Evolutionary conservation across 441 rosid species (phyloP).

Genomic region (Adansonia madagascariensis): DNA sequence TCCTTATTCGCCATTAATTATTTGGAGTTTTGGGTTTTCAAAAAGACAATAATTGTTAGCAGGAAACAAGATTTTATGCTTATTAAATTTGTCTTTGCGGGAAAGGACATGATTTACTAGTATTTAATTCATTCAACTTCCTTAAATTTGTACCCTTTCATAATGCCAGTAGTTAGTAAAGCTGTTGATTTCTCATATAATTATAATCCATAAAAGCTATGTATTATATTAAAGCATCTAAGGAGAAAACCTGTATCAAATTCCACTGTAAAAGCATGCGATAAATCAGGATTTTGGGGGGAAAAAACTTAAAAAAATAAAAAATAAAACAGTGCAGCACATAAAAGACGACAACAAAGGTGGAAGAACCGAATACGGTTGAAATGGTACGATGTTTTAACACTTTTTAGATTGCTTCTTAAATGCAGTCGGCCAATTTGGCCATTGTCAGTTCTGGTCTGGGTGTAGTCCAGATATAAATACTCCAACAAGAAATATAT

Average conservation of each 20-base stretch:
- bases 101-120: background rate
- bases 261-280: background rate
- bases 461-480: background rate
- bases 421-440: conserved; percentile 5
- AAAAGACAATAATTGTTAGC: background rate
- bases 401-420: background rate
- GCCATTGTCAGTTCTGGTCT: background rate
- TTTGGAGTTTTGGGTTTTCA: background rate
- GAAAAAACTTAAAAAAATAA: background rate
- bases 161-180: background rate
- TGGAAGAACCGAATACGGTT: background rate
- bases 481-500: background rate
- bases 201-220: background rate
- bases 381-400: conserved; percentile 9
- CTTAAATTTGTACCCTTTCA: background rate
- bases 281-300: background rate
- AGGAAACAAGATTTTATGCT: background rate
- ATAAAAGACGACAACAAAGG: conserved; percentile 5
- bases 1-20: background rate
- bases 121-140: background rate
- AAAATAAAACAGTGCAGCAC: background rate
- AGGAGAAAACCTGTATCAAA: background rate
- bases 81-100: background rate
- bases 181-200: background rate
- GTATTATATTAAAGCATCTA: background rate